Percentiles rank a stretch among this genome's conserved stretches.
Evolutionary conservation across 2,329 filamentous ascomycete species (phyloP).

Genomic region (Diaporthe citrichinensis): DNA sequence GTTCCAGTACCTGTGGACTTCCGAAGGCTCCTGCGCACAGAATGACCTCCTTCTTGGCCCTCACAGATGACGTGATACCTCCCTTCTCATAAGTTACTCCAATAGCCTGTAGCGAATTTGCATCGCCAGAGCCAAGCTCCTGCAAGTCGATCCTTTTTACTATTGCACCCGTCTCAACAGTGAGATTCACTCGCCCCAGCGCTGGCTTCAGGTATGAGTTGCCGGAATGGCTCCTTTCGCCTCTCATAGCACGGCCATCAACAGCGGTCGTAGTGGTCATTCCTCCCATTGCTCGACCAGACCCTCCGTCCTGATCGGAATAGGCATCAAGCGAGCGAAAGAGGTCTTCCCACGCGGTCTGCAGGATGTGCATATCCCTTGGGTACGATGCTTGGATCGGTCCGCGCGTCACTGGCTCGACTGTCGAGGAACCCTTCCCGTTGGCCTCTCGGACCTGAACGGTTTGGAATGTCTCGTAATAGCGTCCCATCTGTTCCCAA

Average conservation of each 20-base stretch:
- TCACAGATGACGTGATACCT: background rate
- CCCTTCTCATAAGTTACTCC: constrained; percentile 12
- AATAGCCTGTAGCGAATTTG: background rate
- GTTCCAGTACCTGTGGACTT: constrained; percentile 1
- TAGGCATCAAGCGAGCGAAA: background rate
- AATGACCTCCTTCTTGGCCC: background rate
- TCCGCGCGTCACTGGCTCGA: background rate
- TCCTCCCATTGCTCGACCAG: constrained; percentile 12
- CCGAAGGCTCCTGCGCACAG: constrained; percentile 4
- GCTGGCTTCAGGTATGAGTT: constrained; percentile 9
- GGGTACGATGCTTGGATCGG: constrained; percentile 19
- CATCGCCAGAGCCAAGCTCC: background rate
- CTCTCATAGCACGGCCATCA: constrained; percentile 2
- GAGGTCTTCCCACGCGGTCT: constrained; percentile 13
- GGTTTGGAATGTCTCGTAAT: constrained; percentile 2
- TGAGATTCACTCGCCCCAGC: background rate
- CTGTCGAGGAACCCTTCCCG: background rate
- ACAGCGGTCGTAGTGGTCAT: constrained; percentile 3
- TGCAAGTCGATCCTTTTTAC: background rate
- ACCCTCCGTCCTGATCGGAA: background rate
- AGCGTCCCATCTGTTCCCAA: constrained; percentile 1
- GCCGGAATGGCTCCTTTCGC: constrained; percentile 9
- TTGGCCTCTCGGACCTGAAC: background rate
- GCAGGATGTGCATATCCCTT: background rate
- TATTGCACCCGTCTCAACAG: constrained; percentile 2